Evolutionary conservation across 2,329 filamentous ascomycete species (phyloP).

Genomic region (Colletotrichum sp.): DNA sequence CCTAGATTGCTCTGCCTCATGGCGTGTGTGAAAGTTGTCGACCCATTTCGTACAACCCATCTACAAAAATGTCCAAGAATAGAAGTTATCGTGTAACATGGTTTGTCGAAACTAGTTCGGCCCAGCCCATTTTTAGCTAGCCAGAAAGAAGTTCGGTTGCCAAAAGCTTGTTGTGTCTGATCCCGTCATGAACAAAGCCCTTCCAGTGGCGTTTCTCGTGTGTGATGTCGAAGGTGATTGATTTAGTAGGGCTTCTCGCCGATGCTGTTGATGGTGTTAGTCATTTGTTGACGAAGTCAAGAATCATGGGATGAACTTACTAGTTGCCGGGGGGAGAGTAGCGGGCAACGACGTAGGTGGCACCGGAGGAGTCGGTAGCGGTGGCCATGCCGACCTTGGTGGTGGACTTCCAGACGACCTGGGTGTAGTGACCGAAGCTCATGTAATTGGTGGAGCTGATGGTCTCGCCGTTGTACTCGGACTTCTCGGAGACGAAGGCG

Average conservation of each 20-base stretch:
- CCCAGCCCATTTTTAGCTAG: background rate
- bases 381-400: conserved; percentile 35
- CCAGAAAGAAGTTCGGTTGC: background rate
- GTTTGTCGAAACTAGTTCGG: background rate
- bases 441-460: conserved; percentile 18
- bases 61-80: conserved; percentile 13
- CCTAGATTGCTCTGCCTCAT: background rate
- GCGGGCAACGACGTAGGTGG: conserved; percentile 34
- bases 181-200: background rate
- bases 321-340: conserved; percentile 37
- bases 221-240: background rate
- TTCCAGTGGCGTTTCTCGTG: background rate
- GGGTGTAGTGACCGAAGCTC: conserved; percentile 33
- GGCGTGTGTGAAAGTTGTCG: background rate
- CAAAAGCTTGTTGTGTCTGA: background rate
- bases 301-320: conserved; percentile 7
- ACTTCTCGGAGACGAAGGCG: conserved; percentile 18
- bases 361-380: conserved; percentile 29
- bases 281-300: background rate
- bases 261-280: conserved; percentile 1
- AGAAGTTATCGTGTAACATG: background rate
- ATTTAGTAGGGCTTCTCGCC: conserved; percentile 32
- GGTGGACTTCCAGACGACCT: conserved; percentile 34
- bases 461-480: conserved; percentile 14
- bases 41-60: background rate